A percentile compares a stretch with the other conserved stretches of the same genome.
Evolutionary conservation across 164 flowering plant genomes (phyloP).

Genomic region (Liriodendron chinense): DNA sequence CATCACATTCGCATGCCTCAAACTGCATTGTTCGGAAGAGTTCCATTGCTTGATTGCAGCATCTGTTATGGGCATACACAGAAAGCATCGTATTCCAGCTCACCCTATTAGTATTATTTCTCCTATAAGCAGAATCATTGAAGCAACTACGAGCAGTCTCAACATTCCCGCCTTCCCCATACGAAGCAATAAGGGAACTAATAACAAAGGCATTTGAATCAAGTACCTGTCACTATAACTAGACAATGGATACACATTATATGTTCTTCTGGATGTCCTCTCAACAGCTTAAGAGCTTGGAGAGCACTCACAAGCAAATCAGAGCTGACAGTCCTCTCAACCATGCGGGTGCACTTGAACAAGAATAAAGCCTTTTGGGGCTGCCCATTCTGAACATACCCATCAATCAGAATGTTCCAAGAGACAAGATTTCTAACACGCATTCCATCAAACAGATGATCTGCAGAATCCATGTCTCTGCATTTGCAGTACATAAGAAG

Average conservation of each 20-base stretch:
- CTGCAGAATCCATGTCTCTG: conserved; percentile 5
- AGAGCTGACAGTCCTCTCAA: conserved; percentile 1
- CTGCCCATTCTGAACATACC: neutral
- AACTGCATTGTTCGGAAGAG: conserved; percentile 3
- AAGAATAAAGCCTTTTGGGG: conserved; percentile 4
- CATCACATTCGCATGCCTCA: neutral
- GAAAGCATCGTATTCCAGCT: conserved; percentile 14
- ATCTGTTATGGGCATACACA: conserved; percentile 2
- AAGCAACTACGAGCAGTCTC: conserved; percentile 7
- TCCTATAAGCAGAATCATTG: neutral
- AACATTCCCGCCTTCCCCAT: conserved; percentile 9
- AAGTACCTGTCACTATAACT: conserved; percentile 3
- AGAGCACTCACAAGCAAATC: conserved; percentile 8
- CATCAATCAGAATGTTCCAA: conserved; percentile 15
- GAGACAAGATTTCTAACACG: conserved; percentile 8
- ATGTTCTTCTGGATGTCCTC: conserved; percentile 4
- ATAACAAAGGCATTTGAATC: conserved; percentile 7
- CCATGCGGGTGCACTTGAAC: neutral
- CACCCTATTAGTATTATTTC: neutral
- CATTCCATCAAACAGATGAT: conserved; percentile 2
- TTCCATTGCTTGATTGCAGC: conserved; percentile 1
- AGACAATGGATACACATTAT: conserved; percentile 14
- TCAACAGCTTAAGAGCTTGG: conserved; percentile 5
- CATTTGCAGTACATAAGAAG: conserved; percentile 15
- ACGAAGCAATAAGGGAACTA: conserved; percentile 9